Evolutionary conservation across 345 rosid genomes (phyloP).

Genomic region (Anastatica hierochuntica): DNA sequence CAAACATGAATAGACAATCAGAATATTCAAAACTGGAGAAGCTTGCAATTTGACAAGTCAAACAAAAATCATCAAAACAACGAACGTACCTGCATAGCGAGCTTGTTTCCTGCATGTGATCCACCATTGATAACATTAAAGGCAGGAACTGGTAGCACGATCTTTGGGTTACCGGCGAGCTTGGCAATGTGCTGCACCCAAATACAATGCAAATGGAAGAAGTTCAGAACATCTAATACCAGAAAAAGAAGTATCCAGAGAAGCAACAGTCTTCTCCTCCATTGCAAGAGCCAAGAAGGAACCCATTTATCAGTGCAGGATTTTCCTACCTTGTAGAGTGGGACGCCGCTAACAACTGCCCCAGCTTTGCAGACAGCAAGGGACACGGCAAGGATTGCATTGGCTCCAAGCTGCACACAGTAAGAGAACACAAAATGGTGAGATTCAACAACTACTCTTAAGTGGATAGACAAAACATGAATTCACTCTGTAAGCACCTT

Average conservation of each 20-base stretch:
- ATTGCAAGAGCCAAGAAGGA: not conserved
- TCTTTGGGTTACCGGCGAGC: slow-evolving; percentile 67
- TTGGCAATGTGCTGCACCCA: slow-evolving; percentile 48
- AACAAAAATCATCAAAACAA: not conserved
- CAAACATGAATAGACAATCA: not conserved
- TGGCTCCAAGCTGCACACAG: slow-evolving; percentile 69
- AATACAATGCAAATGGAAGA: not conserved
- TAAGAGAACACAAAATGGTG: not conserved
- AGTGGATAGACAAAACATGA: not conserved
- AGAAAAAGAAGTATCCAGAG: not conserved
- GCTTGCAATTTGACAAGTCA: not conserved
- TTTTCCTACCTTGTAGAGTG: slow-evolving; percentile 65
- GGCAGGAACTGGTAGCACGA: slow-evolving; percentile 89
- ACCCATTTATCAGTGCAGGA: not conserved
- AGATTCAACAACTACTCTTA: not conserved
- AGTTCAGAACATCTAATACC: not conserved
- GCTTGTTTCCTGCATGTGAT: slow-evolving; percentile 93
- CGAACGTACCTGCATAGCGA: slow-evolving; percentile 73
- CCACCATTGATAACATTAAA: slow-evolving; percentile 97
- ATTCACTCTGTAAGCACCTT: slow-evolving; percentile 40
- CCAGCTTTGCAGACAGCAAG: slow-evolving; percentile 95
- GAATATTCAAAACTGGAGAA: not conserved
- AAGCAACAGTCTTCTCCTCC: not conserved
- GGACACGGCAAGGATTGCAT: slow-evolving; percentile 89
- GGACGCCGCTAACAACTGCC: slow-evolving; percentile 48